Evolutionary conservation across 2,329 filamentous ascomycete species (phyloP).

Genomic region (Hymenoscyphus albidus): DNA sequence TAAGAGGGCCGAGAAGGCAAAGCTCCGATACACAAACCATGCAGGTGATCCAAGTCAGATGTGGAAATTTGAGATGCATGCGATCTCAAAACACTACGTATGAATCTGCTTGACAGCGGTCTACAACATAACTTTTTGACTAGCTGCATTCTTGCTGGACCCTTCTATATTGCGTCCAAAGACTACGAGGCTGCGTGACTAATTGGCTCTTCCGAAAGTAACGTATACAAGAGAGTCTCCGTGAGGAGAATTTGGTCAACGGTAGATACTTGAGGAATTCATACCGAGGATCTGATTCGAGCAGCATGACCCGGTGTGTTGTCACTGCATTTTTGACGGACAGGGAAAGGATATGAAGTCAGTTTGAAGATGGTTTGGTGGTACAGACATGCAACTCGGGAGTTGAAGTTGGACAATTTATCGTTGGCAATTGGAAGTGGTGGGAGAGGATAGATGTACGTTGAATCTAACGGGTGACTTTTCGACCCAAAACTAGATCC

Average conservation of each 20-base stretch:
- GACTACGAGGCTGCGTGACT: not conserved
- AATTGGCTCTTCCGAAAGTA: not conserved
- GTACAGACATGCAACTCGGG: not conserved
- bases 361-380: not conserved
- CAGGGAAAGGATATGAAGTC: not conserved
- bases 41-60: not conserved
- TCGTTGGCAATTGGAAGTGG: not conserved
- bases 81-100: not conserved
- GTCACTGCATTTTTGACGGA: not conserved
- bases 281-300: not conserved
- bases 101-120: not conserved
- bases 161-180: not conserved
- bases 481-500: not conserved
- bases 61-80: not conserved
- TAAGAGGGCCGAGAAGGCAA: not conserved
- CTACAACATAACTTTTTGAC: not conserved
- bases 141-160: not conserved
- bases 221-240: not conserved
- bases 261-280: not conserved
- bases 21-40: not conserved
- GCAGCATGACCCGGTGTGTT: not conserved
- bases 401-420: not conserved
- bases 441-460: not conserved
- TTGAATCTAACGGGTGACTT: not conserved
- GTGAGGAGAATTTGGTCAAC: no score